A percentile compares a stretch with the other conserved stretches of the same genome.
Evolutionary conservation across 306 rosid genomes (phyloP).

Genomic region (Begonia fuchsioides): DNA sequence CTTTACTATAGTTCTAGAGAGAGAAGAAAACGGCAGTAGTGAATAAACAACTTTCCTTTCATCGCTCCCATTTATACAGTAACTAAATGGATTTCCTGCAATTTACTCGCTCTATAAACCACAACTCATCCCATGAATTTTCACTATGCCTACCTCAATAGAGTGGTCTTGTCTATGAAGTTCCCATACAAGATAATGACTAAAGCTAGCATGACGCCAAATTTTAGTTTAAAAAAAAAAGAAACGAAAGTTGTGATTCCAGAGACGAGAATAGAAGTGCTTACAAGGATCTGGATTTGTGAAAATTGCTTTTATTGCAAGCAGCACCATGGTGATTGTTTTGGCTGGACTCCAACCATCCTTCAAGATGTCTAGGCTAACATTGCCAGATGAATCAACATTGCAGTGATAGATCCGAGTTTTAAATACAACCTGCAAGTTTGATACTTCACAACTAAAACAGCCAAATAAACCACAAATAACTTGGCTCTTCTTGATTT

Average conservation of each 20-base stretch:
- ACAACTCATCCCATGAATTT: too few species aligned
- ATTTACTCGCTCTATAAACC: too few species aligned
- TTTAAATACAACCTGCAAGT: slow-evolving; percentile 62
- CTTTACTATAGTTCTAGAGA: too few species aligned
- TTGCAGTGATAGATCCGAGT: slow-evolving; percentile 91
- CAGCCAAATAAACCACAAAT: slow-evolving; percentile 1
- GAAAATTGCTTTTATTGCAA: slow-evolving; percentile 51
- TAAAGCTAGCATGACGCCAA: too few species aligned
- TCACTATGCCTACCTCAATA: too few species aligned
- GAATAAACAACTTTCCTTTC: too few species aligned
- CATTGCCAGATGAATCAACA: slow-evolving; percentile 46
- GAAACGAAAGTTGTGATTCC: neutral
- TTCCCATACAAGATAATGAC: too few species aligned
- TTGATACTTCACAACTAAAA: slow-evolving; percentile 2
- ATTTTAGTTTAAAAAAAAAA: neutral
- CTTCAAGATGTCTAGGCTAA: slow-evolving; percentile 54
- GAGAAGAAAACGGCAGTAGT: too few species aligned
- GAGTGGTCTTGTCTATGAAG: too few species aligned
- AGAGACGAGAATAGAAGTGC: slow-evolving; percentile 14
- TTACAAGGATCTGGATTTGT: slow-evolving; percentile 69
- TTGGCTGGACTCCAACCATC: slow-evolving; percentile 96
- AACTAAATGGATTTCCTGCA: too few species aligned
- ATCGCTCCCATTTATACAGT: too few species aligned
- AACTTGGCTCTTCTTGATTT: too few species aligned
- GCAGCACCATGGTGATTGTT: slow-evolving; percentile 65